Conservation (phyloP, 1,139 yeast species). For the Candida glucosophila region DNA sequence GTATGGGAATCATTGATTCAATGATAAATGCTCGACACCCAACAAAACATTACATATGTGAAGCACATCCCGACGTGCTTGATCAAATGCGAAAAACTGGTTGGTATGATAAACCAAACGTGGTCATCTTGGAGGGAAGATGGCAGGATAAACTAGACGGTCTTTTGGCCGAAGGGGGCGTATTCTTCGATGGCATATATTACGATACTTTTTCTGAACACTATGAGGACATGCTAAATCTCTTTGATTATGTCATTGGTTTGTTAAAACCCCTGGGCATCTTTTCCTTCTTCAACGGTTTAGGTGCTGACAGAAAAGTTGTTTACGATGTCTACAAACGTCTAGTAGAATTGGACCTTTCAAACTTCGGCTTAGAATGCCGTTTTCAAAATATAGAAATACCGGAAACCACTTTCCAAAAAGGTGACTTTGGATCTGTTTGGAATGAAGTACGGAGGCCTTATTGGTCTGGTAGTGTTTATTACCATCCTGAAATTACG, state of each 20-base stretch:
- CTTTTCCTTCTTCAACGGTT: slow-evolving; percentile 87
- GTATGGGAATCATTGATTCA: slow-evolving; percentile 90
- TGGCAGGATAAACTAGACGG: slow-evolving; percentile 81
- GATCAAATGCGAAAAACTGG: slow-evolving; percentile 62
- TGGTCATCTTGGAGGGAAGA: slow-evolving; percentile 70
- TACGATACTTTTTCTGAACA: slow-evolving; percentile 93
- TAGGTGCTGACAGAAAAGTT: slow-evolving; percentile 90
- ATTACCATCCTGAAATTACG: slow-evolving; percentile 55
- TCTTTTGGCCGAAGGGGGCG: slow-evolving; percentile 52
- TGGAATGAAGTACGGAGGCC: slow-evolving; percentile 69
- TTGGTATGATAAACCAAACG: slow-evolving; percentile 73
- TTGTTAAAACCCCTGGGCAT: slow-evolving; percentile 71
- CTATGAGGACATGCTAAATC: slow-evolving; percentile 72
- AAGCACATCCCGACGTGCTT: slow-evolving; percentile 91
- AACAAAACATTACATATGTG: slow-evolving; percentile 75
- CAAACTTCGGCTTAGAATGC: slow-evolving; percentile 67
- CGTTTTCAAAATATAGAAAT: slow-evolving; percentile 40
- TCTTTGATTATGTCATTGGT: slow-evolving; percentile 77
- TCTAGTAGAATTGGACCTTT: slow-evolving; percentile 72
- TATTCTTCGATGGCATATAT: slow-evolving; percentile 82
- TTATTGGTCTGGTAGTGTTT: slow-evolving; percentile 67
- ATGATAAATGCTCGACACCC: slow-evolving; percentile 59
- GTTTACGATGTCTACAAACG: slow-evolving; percentile 84
- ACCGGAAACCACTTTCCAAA: slow-evolving; percentile 23
- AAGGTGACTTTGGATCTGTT: slow-evolving; percentile 14